Percentiles rank a stretch among this genome's conserved stretches.
Conservation (phyloP, 2,329 filamentous ascomycete genomes). For the Microsporum ferrugineum region DNA sequence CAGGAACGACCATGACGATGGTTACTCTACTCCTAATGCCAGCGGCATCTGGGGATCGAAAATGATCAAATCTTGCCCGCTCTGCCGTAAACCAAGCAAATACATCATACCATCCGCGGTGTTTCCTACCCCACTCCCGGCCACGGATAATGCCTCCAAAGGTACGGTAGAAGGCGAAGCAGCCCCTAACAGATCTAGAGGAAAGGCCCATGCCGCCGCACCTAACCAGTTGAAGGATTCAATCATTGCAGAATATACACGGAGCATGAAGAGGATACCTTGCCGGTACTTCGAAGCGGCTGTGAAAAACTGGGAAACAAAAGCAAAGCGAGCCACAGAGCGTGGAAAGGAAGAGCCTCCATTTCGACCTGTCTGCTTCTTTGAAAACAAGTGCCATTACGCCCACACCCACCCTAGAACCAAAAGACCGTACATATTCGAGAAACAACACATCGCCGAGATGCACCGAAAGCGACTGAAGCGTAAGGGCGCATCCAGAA, state of each 20-base stretch:
- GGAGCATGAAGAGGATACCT: slow-evolving; percentile 18
- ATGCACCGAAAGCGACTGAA: not conserved
- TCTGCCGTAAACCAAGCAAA: slow-evolving; percentile 21
- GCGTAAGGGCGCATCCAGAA: not conserved
- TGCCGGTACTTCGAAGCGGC: slow-evolving; percentile 18
- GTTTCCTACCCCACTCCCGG: slow-evolving; percentile 16
- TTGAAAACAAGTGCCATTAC: slow-evolving; percentile 23
- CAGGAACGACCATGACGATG: slow-evolving; percentile 11
- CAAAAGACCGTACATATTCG: slow-evolving; percentile 13
- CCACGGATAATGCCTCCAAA: not conserved
- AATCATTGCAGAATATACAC: slow-evolving; percentile 19
- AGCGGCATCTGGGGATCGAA: not conserved
- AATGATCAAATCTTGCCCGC: slow-evolving; percentile 18
- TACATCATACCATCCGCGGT: slow-evolving; percentile 22
- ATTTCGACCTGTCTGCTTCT: slow-evolving; percentile 17
- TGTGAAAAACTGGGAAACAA: slow-evolving; percentile 9
- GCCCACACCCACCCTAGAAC: slow-evolving; percentile 16
- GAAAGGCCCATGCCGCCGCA: not conserved
- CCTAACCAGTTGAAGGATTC: slow-evolving; percentile 16
- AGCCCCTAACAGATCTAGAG: not conserved
- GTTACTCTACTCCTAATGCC: slow-evolving; percentile 6
- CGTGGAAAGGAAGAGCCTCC: not conserved
- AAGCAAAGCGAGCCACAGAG: not conserved
- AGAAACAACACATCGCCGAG: not conserved
- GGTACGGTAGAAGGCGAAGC: not conserved